Evolutionary conservation across 305 asterid species (phyloP).

Genomic region (Plantago rigida): DNA sequence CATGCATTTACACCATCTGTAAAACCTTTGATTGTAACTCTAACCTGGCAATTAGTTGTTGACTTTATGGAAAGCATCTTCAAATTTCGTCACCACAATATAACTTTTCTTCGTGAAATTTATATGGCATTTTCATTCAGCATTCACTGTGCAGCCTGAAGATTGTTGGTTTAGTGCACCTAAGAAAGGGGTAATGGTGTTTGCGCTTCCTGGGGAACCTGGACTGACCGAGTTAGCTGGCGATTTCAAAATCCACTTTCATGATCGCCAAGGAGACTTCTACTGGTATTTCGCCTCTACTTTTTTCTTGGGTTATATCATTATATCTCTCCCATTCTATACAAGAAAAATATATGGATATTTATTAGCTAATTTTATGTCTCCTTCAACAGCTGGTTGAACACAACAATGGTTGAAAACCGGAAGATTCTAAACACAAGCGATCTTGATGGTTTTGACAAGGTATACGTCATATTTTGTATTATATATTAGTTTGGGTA

Average conservation of each 20-base stretch:
- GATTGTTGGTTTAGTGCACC: conserved; percentile 94
- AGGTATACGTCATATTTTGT: conserved; percentile 40
- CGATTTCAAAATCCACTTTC: conserved; percentile 91
- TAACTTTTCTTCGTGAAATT: neutral
- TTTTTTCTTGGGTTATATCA: neutral
- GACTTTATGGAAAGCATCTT: neutral
- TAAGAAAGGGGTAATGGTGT: conserved; percentile 83
- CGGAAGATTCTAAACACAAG: conserved; percentile 59
- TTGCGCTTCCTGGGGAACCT: conserved; percentile 99
- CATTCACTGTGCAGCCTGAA: conserved; percentile 66
- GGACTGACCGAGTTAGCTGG: conserved; percentile 84
- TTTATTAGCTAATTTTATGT: conserved; percentile 13
- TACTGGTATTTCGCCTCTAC: conserved; percentile 45
- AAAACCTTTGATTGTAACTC: neutral
- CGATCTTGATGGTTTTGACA: conserved; percentile 96
- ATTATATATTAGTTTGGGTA: neutral
- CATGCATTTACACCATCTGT: neutral
- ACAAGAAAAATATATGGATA: neutral
- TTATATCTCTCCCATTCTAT: neutral
- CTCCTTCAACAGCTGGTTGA: conserved; percentile 65
- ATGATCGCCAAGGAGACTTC: conserved; percentile 96
- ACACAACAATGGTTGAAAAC: conserved; percentile 90
- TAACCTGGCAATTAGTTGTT: neutral
- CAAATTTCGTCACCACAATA: neutral
- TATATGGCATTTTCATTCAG: conserved; percentile 10